Evolutionary conservation across 2,329 filamentous ascomycete genomes (phyloP).

Genomic region (Plectosphaerella sp.): DNA sequence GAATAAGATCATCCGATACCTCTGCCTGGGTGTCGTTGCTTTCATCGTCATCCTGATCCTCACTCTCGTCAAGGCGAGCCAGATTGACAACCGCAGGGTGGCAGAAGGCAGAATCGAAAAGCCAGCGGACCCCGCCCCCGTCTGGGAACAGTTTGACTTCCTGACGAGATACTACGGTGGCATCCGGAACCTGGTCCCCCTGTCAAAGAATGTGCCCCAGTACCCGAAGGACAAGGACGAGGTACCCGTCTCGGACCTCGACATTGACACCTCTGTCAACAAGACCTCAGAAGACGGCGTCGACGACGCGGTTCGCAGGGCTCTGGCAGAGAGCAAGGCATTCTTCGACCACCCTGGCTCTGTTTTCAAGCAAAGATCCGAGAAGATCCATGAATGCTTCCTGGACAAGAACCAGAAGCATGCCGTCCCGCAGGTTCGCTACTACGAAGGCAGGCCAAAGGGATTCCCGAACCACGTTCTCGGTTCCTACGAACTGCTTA

Average conservation of each 20-base stretch:
- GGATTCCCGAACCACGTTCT: constrained; percentile 82
- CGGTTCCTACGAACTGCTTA: constrained; percentile 81
- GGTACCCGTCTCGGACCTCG: constrained; percentile 35
- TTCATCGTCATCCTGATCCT: constrained; percentile 74
- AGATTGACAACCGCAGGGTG: constrained; percentile 61
- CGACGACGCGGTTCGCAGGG: constrained; percentile 20
- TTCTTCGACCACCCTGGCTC: constrained; percentile 43
- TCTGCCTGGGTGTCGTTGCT: constrained; percentile 67
- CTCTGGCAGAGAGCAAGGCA: constrained; percentile 41
- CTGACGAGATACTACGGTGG: constrained; percentile 88
- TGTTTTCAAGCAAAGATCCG: constrained; percentile 28
- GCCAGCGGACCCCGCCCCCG: constrained; percentile 57
- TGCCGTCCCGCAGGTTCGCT: constrained; percentile 64
- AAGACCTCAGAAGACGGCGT: constrained; percentile 15
- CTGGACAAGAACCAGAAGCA: constrained; percentile 64
- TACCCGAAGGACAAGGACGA: constrained; percentile 69
- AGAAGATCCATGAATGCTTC: constrained; percentile 70
- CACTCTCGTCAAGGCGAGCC: constrained; percentile 68
- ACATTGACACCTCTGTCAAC: constrained; percentile 27
- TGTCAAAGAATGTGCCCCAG: constrained; percentile 68
- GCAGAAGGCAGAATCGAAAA: constrained; percentile 54
- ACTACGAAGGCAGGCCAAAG: constrained; percentile 71
- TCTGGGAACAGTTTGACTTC: constrained; percentile 84
- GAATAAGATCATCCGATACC: constrained; percentile 69
- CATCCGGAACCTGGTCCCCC: constrained; percentile 64